Evolutionary conservation across 805 yeast species (phyloP).

Genomic region (Wilhelminamyces savonicus): DNA sequence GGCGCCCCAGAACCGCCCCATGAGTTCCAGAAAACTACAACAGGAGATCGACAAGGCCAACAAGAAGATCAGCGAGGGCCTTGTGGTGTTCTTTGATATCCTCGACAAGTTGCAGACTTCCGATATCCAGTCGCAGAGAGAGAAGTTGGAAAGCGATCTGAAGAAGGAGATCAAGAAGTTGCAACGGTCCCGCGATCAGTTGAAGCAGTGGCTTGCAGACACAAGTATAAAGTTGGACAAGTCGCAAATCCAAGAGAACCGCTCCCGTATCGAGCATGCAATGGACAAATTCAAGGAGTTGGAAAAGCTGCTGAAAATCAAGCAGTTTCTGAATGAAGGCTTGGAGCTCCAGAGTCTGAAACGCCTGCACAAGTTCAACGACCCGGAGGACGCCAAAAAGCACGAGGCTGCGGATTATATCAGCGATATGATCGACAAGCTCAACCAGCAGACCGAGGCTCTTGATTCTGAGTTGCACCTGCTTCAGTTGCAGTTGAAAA

Average conservation of each 20-base stretch:
- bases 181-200: slow-evolving; percentile 90
- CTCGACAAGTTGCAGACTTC: slow-evolving; percentile 80
- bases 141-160: slow-evolving; percentile 85
- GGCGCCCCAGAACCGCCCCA: slow-evolving; percentile 6
- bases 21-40: slow-evolving; percentile 42
- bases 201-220: slow-evolving; percentile 89
- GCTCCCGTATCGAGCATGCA: slow-evolving; percentile 70
- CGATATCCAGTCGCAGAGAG: slow-evolving; percentile 84
- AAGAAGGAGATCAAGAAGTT: slow-evolving; percentile 93
- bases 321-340: slow-evolving; percentile 92
- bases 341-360: slow-evolving; percentile 56
- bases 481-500: slow-evolving; percentile 32
- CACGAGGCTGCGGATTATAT: slow-evolving; percentile 67
- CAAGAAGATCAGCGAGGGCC: slow-evolving; percentile 86
- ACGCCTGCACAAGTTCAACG: slow-evolving; percentile 31
- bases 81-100: slow-evolving; percentile 74
- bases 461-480: slow-evolving; percentile 60
- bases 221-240: slow-evolving; percentile 78
- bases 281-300: slow-evolving; percentile 96
- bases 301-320: slow-evolving; percentile 88
- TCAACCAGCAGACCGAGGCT: slow-evolving; percentile 73
- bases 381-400: slow-evolving; percentile 77
- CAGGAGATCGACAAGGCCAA: slow-evolving; percentile 90
- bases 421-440: slow-evolving; percentile 66
- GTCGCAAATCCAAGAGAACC: slow-evolving; percentile 47